Evolutionary conservation across 306 rosid genomes (phyloP), one percentile per base, ranked within the genome.

Genomic region (Malus fusca): DNA sequence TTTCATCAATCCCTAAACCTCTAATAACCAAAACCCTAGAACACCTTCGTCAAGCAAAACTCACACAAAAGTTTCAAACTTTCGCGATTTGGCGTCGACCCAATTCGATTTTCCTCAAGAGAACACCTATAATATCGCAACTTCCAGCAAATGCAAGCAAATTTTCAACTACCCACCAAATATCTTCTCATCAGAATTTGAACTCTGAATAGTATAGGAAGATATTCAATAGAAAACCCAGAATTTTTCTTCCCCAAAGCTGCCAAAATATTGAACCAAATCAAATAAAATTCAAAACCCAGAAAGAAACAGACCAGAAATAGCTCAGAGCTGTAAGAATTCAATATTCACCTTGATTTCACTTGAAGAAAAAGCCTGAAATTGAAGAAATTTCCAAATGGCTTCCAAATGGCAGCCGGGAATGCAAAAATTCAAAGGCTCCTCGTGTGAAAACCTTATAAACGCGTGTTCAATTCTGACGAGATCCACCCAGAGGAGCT

Each of bases 401-500:
- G 55, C 1, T 56, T 51, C 48, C 42, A 65, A 56, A 65, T 58
- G 75, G 35, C 18, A 61, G 2, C 28, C 15, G 9, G 58, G 74
- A 75, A 81, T 30, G 69, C 65, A 76, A 22, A 76, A 5, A 26
- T 71, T 69, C 67, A 71, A 69, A 14, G 81, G 76, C 66, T 60
- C 68, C 40, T 59, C 51, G 17, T 48, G 80, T 75, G 75, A 68
- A 79, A 73, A 48, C 30, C 77, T 82, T n/a, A 33, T 4, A 51
- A 61, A 56, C 51, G 71, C 10, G 71, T 31, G 43, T 56, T 30
- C 21, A 5, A 67, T 76, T 55, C 80, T 70, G 88, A 84, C 79
- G 87, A 83, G 93, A 91, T 90, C 91, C 86, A 76, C 22, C 68
- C 68, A 78, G 85, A 72, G 71, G 73, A 81, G 80, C 83, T 75